phyloP scores from a whole-genome alignment of 306 rosid genomes.

The Trifolium dubium region DNA sequence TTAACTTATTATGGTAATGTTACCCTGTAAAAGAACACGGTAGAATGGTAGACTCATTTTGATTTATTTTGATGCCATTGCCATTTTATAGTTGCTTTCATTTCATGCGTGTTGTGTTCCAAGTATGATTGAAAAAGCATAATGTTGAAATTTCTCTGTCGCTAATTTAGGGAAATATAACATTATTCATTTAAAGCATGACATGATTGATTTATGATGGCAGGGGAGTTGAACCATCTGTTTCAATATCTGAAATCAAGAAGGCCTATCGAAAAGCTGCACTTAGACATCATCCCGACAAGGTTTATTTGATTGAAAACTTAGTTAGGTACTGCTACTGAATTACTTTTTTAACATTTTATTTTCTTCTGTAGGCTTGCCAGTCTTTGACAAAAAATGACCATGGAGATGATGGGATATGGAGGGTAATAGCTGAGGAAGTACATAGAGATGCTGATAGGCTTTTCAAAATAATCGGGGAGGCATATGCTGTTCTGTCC shows the following conservation, averaged over 20 bases:
- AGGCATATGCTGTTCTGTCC: conserved; percentile 91
- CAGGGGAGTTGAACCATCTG: conserved; percentile 92
- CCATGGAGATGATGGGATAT: conserved; percentile 68
- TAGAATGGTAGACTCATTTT: background rate
- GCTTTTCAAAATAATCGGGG: conserved; percentile 95
- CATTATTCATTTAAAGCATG: conserved; percentile 26
- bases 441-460: conserved; percentile 83
- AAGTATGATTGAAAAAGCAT: conserved; percentile 22
- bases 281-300: conserved; percentile 96
- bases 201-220: conserved; percentile 49
- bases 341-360: conserved; percentile 36
- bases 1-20: background rate
- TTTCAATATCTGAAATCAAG: conserved; percentile 82
- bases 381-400: conserved; percentile 84
- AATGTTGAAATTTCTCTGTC: conserved; percentile 14
- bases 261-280: conserved; percentile 99
- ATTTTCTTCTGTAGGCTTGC: conserved; percentile 66
- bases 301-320: conserved; percentile 59
- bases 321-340: conserved; percentile 17
- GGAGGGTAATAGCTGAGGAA: conserved; percentile 87
- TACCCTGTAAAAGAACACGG: background rate
- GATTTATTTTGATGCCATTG: conserved; percentile 14
- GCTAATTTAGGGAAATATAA: conserved; percentile 30
- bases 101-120: conserved; percentile 12
- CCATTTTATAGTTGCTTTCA: conserved; percentile 21